phyloP scores from a whole-genome alignment of 352 stramenopile genomes.

The Pythium aphanidermatum region DNA sequence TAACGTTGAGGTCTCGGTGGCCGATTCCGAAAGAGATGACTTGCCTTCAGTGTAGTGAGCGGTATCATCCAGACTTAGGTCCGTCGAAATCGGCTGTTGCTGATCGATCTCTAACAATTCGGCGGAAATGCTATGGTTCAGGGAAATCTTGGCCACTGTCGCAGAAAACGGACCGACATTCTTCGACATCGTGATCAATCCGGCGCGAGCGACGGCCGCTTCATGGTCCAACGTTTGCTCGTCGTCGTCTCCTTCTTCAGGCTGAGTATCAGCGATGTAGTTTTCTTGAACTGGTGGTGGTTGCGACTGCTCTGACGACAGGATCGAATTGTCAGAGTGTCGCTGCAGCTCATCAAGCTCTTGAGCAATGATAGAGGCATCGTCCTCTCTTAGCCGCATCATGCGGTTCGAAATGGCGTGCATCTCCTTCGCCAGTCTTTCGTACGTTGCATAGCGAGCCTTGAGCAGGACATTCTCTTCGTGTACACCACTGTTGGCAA shows the following conservation, averaged over 20 bases:
- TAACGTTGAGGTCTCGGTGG: constrained; percentile 12
- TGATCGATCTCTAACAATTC: constrained; percentile 7
- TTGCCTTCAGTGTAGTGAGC: constrained; percentile 4
- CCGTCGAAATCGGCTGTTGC: constrained; percentile 9
- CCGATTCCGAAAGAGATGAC: constrained; percentile 8
- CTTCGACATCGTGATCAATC: background rate
- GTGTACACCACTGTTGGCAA: constrained; percentile 6
- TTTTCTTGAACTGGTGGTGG: constrained; percentile 15
- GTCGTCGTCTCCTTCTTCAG: constrained; percentile 13
- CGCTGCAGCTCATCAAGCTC: constrained; percentile 12
- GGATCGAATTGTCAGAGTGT: constrained; percentile 10
- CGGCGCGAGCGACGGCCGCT: background rate
- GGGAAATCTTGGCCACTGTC: background rate
- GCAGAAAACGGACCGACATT: constrained; percentile 8
- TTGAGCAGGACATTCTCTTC: constrained; percentile 15
- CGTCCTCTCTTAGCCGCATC: constrained; percentile 1
- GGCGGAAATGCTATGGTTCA: constrained; percentile 4
- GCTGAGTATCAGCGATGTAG: constrained; percentile 18
- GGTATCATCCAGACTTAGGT: constrained; percentile 15
- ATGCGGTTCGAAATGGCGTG: background rate
- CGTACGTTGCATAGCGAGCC: background rate
- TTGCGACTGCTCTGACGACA: constrained; percentile 23
- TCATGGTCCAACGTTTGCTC: constrained; percentile 19
- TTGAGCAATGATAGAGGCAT: constrained; percentile 13
- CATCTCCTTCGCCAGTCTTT: constrained; percentile 5